Evolutionary conservation across 2,329 filamentous ascomycete species (phyloP).

Genomic region (Elsinoe ampelina): DNA sequence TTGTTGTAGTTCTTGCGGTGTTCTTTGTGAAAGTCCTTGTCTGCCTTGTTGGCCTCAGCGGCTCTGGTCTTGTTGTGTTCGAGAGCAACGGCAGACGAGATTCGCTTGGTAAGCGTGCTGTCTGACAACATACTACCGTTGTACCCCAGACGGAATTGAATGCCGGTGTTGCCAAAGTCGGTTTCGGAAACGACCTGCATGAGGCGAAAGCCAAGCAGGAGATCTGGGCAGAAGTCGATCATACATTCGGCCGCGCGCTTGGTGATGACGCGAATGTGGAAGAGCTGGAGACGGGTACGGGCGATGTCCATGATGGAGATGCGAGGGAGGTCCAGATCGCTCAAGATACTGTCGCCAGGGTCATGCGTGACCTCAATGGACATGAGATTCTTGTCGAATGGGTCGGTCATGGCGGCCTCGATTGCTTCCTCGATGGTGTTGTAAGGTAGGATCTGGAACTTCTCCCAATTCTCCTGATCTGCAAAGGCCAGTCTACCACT

Average conservation of each 20-base stretch:
- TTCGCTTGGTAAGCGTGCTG: conserved; percentile 29
- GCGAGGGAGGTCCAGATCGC: conserved; percentile 23
- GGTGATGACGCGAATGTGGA: conserved; percentile 22
- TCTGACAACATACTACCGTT: conserved; percentile 29
- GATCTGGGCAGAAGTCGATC: conserved; percentile 30
- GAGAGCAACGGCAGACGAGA: conserved; percentile 25
- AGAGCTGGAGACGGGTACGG: conserved; percentile 25
- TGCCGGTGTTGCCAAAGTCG: conserved; percentile 25
- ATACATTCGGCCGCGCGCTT: conserved; percentile 26
- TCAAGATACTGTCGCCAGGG: conserved; percentile 26
- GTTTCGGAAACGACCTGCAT: conserved; percentile 27
- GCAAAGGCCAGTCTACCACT: conserved; percentile 1
- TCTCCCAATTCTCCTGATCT: not conserved
- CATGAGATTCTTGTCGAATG: conserved; percentile 20
- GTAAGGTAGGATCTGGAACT: conserved; percentile 17
- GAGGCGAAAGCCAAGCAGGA: conserved; percentile 27
- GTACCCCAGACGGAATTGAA: conserved; percentile 27
- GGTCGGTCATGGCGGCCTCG: conserved; percentile 20
- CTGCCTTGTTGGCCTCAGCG: not conserved
- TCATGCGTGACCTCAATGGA: conserved; percentile 26
- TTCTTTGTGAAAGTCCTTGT: conserved; percentile 2
- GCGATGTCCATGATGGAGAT: conserved; percentile 27
- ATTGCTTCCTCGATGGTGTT: conserved; percentile 22
- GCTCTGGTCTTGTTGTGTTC: conserved; percentile 2
- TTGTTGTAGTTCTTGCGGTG: conserved; percentile 12